phyloP scores from a whole-genome alignment of 139 green algal genomes.

The Parachlorella kessleri region DNA sequence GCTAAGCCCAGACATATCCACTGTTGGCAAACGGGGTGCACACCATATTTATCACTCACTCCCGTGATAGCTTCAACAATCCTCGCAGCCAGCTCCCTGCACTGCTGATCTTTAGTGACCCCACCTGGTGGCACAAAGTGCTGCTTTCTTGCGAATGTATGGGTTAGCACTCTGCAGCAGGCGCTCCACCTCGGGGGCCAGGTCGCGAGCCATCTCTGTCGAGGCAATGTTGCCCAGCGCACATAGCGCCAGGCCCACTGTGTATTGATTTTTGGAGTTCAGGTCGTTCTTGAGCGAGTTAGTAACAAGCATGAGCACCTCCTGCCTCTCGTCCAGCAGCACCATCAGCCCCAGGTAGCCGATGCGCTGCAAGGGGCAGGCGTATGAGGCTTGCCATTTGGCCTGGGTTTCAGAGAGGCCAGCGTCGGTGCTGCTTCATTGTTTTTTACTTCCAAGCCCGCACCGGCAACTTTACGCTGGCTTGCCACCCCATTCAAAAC shows the following conservation, averaged over 20 bases:
- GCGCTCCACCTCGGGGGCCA: slow-evolving; percentile 92
- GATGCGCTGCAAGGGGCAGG: slow-evolving; percentile 86
- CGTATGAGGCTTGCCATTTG: no score
- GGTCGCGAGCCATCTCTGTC: slow-evolving; percentile 96
- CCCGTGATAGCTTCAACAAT: no score
- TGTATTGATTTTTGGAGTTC: slow-evolving; percentile 83
- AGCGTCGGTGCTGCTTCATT: no score
- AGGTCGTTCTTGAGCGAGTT: slow-evolving; percentile 98
- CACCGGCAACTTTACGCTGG: no score
- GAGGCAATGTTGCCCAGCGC: slow-evolving; percentile 97
- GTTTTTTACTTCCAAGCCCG: no score
- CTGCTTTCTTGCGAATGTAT: slow-evolving; percentile 97
- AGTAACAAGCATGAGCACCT: slow-evolving; percentile 99
- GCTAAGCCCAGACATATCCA: no score
- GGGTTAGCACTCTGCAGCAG: slow-evolving; percentile 78
- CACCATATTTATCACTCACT: no score
- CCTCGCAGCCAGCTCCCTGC: no score
- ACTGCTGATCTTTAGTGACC: no score
- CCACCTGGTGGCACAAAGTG: slow-evolving; percentile 78
- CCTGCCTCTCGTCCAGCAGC: slow-evolving; percentile 96
- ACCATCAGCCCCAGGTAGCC: slow-evolving; percentile 98
- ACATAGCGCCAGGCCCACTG: slow-evolving; percentile 90
- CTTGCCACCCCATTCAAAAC: no score
- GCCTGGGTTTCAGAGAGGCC: no score
- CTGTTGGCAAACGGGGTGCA: no score